Conservation (phyloP, 2,329 filamentous ascomycete species). For the Ilyonectria sp. region DNA sequence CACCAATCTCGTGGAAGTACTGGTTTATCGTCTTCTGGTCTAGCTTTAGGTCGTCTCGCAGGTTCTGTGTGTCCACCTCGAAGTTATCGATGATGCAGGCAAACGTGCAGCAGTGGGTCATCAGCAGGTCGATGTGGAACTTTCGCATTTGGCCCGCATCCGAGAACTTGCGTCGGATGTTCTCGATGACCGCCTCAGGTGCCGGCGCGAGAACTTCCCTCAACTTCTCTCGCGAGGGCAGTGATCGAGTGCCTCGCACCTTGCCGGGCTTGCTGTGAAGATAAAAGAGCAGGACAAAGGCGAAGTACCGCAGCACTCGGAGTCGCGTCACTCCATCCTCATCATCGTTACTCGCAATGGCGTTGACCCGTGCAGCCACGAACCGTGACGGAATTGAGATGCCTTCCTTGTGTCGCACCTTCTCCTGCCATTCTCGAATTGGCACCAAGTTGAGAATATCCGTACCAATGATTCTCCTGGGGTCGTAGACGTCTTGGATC, state of each 20-base stretch:
- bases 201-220: conserved; percentile 69
- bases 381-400: conserved; percentile 73
- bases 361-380: conserved; percentile 74
- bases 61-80: conserved; percentile 77
- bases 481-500: conserved; percentile 81
- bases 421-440: conserved; percentile 82
- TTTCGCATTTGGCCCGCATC: conserved; percentile 76
- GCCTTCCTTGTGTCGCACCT: conserved; percentile 70
- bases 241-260: conserved; percentile 62
- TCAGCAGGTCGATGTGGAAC: conserved; percentile 79
- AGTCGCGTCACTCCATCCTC: conserved; percentile 67
- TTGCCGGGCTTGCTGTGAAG: conserved; percentile 62
- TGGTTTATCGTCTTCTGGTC: conserved; percentile 79
- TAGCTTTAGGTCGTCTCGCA: conserved; percentile 80
- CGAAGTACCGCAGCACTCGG: conserved; percentile 73
- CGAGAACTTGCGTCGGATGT: conserved; percentile 79
- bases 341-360: conserved; percentile 68
- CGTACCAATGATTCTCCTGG: conserved; percentile 75
- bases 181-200: conserved; percentile 75
- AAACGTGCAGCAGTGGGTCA: conserved; percentile 81
- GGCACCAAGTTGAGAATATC: conserved; percentile 78
- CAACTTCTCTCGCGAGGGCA: conserved; percentile 76
- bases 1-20: conserved; percentile 85
- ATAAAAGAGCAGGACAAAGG: conserved; percentile 70
- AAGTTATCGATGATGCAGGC: conserved; percentile 81